Evolutionary conservation across 2,329 filamentous ascomycete genomes (phyloP).

Genomic region (Helicocarpus griseus): DNA sequence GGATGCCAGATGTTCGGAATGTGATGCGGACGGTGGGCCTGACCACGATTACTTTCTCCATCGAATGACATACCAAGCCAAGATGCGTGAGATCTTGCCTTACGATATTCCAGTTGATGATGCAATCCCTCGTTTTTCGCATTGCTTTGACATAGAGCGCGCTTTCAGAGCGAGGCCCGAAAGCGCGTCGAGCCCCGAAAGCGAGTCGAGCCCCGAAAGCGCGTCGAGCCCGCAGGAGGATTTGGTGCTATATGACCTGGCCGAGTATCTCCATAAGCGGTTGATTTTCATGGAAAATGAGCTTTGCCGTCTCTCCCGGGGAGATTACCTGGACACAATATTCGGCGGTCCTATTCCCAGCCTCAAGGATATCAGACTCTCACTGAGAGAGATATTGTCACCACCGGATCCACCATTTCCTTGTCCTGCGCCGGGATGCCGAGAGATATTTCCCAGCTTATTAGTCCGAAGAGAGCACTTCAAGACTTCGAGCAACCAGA

Average conservation of each 20-base stretch:
- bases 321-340: background rate
- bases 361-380: background rate
- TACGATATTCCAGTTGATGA: background rate
- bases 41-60: slow-evolving; percentile 2
- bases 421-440: background rate
- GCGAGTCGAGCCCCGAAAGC: background rate
- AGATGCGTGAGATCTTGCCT: slow-evolving; percentile 1
- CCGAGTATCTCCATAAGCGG: background rate
- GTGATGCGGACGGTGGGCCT: background rate
- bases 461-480: background rate
- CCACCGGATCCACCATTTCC: background rate
- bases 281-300: slow-evolving; percentile 4
- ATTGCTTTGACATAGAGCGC: slow-evolving; percentile 1
- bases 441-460: background rate
- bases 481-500: background rate
- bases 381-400: background rate
- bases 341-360: background rate
- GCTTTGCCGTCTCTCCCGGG: background rate
- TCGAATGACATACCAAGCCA: background rate
- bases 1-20: background rate
- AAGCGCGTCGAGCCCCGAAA: background rate
- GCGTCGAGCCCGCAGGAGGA: background rate
- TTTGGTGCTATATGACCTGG: slow-evolving; percentile 1
- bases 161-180: background rate
- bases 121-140: background rate